A percentile compares a stretch with the other conserved stretches of the same genome.
These are phyloP conservation scores for Udeniomyces megalosporus DNA, from an alignment of 768 basidiomycete species.

Conservation along the genomic window DNA sequence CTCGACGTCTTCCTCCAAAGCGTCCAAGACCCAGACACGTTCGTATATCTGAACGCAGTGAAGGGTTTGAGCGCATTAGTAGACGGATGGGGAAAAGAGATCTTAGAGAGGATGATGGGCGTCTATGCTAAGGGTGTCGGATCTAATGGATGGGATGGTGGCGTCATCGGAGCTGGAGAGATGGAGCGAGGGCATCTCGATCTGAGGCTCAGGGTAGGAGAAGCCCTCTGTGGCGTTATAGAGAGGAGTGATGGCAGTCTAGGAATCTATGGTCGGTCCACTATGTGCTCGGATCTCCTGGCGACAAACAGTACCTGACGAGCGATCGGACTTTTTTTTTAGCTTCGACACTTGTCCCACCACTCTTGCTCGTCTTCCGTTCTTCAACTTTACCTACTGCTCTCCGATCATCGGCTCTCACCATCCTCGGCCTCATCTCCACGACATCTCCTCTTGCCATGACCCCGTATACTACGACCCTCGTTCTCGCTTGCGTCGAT, in stretches of 20 bases:
- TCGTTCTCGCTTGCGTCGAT: constrained; percentile 56
- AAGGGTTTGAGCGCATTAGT: constrained; percentile 80
- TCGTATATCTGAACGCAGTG: constrained; percentile 80
- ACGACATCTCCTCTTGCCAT: constrained; percentile 48
- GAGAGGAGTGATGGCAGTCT: constrained; percentile 54
- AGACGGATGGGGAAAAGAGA: constrained; percentile 55
- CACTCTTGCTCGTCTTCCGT: constrained; percentile 49
- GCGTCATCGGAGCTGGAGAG: constrained; percentile 36
- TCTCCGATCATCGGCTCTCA: constrained; percentile 50
- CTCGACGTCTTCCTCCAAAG: constrained; percentile 71
- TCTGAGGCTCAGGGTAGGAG: constrained; percentile 57
- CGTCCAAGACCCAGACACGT: constrained; percentile 84
- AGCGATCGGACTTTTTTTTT: background rate
- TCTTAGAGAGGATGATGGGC: constrained; percentile 48
- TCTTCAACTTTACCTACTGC: constrained; percentile 48
- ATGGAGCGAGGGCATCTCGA: constrained; percentile 45
- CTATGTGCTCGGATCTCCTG: background rate
- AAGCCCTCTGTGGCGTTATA: constrained; percentile 66
- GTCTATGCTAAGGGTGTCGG: constrained; percentile 36
- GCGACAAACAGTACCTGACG: background rate
- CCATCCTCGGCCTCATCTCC: constrained; percentile 58
- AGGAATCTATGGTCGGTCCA: constrained; percentile 45
- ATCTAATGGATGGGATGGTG: constrained; percentile 33
- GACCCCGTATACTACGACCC: constrained; percentile 44
- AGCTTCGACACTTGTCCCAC: constrained; percentile 41